Evolutionary conservation across 2,329 filamentous ascomycete species (phyloP).

Genomic region (Sporothrix protearum): DNA sequence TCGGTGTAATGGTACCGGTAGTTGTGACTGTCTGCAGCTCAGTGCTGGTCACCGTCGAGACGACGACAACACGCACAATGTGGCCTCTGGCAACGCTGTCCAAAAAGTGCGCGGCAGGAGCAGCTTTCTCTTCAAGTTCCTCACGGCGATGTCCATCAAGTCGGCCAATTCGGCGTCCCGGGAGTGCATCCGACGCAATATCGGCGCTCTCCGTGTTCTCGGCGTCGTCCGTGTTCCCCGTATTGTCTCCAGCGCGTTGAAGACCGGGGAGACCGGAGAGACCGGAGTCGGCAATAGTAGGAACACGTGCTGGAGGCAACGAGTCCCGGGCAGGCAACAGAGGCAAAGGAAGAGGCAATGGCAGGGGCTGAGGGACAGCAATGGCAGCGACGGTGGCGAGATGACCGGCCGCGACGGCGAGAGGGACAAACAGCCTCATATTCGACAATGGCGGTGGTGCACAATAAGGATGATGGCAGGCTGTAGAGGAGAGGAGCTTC

Average conservation of each 20-base stretch:
- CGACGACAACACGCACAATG: background rate
- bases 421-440: background rate
- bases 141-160: background rate
- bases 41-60: background rate
- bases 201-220: background rate
- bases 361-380: too few relatives aligned
- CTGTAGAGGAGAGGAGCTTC: conserved; percentile 18
- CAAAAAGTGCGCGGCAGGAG: background rate
- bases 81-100: background rate
- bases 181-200: background rate
- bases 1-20: background rate
- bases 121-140: background rate
- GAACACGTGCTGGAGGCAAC: background rate
- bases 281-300: background rate
- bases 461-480: background rate
- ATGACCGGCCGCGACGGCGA: background rate
- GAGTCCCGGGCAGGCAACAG: background rate
- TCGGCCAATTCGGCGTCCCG: background rate
- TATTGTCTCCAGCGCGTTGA: background rate
- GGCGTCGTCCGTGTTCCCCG: too few relatives aligned
- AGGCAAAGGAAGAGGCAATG: background rate
- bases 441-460: background rate
- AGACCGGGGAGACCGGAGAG: background rate
- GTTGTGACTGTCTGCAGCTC: conserved; percentile 12
- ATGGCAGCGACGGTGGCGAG: conserved; percentile 2